Evolutionary conservation across 108 stramenopile genomes (phyloP).

Genomic region (Pelagomonas calceolata): DNA sequence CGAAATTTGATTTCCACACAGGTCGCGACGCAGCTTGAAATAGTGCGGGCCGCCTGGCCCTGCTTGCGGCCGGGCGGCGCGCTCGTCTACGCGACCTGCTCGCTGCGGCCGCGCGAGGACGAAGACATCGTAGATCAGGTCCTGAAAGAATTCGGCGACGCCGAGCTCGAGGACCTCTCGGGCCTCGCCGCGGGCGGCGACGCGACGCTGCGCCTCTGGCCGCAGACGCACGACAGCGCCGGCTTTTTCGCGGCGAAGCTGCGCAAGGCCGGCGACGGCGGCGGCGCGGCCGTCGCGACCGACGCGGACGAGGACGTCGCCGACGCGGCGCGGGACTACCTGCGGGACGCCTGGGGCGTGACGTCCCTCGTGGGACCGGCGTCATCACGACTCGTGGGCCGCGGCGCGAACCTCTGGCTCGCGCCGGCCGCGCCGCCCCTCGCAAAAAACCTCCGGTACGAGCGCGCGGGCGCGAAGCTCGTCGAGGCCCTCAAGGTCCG

Average conservation of each 20-base stretch:
- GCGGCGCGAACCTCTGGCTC: neutral
- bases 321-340: neutral
- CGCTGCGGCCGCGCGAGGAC: constrained; percentile 44
- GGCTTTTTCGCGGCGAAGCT: neutral
- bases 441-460: neutral
- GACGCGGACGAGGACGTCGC: neutral
- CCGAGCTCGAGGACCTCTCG: neutral
- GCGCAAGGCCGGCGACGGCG: neutral
- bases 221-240: neutral
- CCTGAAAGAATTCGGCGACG: neutral
- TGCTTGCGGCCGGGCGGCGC: constrained; percentile 34
- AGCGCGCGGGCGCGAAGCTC: neutral
- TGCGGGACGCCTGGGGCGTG: neutral
- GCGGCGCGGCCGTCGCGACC: neutral
- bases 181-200: too few relatives aligned
- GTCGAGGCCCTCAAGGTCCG: neutral
- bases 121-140: constrained; percentile 47
- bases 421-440: neutral
- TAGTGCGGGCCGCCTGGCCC: neutral
- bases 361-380: neutral
- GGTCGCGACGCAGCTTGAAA: too few relatives aligned
- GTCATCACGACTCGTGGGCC: neutral
- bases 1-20: too few relatives aligned
- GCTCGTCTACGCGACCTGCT: constrained; percentile 53
- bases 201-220: neutral